Conservation (phyloP, 1,284 basidiomycete species). For the Naganishia liquefaciens region DNA sequence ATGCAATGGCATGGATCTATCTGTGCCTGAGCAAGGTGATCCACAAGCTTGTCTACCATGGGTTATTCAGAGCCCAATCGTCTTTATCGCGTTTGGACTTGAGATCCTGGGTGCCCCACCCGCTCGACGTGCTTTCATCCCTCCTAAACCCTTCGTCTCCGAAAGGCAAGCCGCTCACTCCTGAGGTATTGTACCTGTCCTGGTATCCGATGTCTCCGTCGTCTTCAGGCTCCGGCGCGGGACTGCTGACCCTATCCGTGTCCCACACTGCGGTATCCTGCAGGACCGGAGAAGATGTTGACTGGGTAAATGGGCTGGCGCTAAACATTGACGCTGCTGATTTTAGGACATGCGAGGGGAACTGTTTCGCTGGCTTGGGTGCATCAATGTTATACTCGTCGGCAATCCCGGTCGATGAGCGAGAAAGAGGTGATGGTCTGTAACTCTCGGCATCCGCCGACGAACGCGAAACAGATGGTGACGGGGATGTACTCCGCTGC, state of each 20-base stretch:
- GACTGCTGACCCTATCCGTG: not conserved
- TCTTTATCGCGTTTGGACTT: constrained; percentile 22
- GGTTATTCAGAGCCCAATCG: constrained; percentile 32
- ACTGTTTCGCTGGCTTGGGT: constrained; percentile 16
- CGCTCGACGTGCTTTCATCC: not conserved
- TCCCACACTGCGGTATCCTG: constrained; percentile 17
- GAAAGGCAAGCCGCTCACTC: not conserved
- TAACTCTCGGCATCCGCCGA: constrained; percentile 5
- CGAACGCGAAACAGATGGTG: constrained; percentile 7
- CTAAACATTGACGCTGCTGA: constrained; percentile 29
- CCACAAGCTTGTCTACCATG: constrained; percentile 13
- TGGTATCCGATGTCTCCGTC: constrained; percentile 29
- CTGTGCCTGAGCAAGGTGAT: not conserved
- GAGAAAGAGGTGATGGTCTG: constrained; percentile 21
- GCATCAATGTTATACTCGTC: not conserved
- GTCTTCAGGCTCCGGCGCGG: constrained; percentile 12
- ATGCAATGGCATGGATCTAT: constrained; percentile 2
- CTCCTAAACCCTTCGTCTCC: not conserved
- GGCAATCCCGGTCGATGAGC: not conserved
- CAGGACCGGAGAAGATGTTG: constrained; percentile 2
- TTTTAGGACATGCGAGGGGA: constrained; percentile 32
- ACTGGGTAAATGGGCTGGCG: constrained; percentile 10
- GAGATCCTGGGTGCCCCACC: constrained; percentile 3
- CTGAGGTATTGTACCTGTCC: not conserved
- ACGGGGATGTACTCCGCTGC: not conserved